These are phyloP conservation scores for Neospermospora avenae DNA, from an alignment of 2,329 filamentous ascomycete species.

Conservation along the genomic window DNA sequence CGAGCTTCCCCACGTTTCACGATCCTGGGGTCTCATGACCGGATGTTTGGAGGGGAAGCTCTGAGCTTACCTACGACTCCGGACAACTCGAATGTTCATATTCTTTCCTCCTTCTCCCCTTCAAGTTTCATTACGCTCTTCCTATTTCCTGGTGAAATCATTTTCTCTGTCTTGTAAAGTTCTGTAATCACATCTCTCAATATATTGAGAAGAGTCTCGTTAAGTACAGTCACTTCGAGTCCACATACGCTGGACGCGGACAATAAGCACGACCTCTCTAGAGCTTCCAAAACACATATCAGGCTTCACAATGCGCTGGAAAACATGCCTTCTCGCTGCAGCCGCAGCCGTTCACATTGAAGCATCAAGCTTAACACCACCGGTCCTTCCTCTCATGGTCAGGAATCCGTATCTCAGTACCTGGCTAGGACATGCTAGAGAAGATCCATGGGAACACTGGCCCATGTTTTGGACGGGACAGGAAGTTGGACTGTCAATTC, in stretches of 20 bases:
- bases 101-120: not conserved
- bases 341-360: conserved; percentile 35
- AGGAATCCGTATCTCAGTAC: conserved; percentile 59
- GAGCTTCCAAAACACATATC: not conserved
- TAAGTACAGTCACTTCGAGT: not conserved
- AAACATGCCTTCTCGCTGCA: conserved; percentile 28
- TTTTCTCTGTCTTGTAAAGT: not conserved
- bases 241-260: not conserved
- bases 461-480: conserved; percentile 80
- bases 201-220: not conserved
- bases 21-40: conserved; percentile 15
- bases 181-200: not conserved
- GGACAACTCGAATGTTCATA: too few species aligned
- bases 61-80: not conserved
- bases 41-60: conserved; percentile 3
- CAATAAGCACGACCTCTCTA: not conserved
- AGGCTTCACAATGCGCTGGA: conserved; percentile 30
- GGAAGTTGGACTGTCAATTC: conserved; percentile 60
- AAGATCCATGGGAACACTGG: conserved; percentile 78
- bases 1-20: conserved; percentile 18
- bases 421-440: conserved; percentile 64
- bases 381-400: conserved; percentile 55
- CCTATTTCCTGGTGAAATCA: not conserved
- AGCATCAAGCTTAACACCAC: conserved; percentile 53
- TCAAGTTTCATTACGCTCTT: not conserved